Evolutionary conservation across 306 rosid genomes (phyloP).

Genomic region (Acacia melanoxylon): DNA sequence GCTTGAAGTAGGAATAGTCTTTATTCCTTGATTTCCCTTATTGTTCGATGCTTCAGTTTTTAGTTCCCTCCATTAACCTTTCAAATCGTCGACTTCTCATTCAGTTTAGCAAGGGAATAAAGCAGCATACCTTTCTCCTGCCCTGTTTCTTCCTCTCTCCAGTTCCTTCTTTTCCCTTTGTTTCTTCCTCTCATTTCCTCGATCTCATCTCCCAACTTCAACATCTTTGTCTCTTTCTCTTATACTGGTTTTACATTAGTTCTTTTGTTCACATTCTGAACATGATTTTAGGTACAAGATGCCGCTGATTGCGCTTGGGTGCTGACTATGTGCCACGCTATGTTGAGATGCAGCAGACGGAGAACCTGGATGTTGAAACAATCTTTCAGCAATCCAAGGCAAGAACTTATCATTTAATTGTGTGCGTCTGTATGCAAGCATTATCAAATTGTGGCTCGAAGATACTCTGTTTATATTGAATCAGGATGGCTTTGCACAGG

Average conservation of each 20-base stretch:
- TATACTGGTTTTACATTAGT: background rate
- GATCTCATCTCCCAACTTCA: background rate
- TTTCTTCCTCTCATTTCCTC: background rate
- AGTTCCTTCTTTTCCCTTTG: background rate
- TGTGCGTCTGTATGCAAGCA: background rate
- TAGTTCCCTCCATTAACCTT: background rate
- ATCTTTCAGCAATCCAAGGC: conserved; percentile 59
- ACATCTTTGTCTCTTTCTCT: background rate
- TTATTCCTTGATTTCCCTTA: background rate
- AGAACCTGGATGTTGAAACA: conserved; percentile 55
- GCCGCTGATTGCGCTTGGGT: conserved; percentile 95
- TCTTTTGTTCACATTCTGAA: conserved; percentile 23
- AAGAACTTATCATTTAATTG: conserved; percentile 35
- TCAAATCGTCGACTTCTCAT: background rate
- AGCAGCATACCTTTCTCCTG: background rate
- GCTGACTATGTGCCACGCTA: conserved; percentile 87
- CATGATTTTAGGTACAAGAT: conserved; percentile 72
- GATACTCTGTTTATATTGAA: too few species aligned
- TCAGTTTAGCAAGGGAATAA: background rate
- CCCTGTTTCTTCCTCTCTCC: background rate
- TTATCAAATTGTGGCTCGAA: background rate
- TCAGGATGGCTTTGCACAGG: too few species aligned
- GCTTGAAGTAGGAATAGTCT: background rate
- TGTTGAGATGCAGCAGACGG: conserved; percentile 75
- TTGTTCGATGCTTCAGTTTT: background rate